Conservation (phyloP, 495 filamentous ascomycete genomes). For the Amniculicola lignicola region DNA sequence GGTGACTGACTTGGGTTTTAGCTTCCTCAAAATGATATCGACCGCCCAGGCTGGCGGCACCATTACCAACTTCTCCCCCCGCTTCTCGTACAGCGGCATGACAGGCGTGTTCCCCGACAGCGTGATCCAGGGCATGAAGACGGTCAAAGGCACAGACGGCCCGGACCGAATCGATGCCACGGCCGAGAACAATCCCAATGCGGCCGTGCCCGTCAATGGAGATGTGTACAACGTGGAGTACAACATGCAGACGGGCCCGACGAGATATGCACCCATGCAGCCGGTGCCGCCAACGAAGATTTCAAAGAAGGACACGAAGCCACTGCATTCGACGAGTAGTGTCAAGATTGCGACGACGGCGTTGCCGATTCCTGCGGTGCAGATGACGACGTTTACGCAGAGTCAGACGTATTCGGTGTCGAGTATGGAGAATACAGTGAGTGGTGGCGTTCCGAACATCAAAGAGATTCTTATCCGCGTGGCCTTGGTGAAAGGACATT, state of each 20-base stretch:
- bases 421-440: slow-evolving; percentile 64
- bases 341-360: slow-evolving; percentile 58
- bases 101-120: slow-evolving; percentile 57
- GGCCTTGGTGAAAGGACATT: too few species aligned
- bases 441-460: too few species aligned
- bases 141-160: slow-evolving; percentile 48
- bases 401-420: slow-evolving; percentile 54
- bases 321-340: slow-evolving; percentile 61
- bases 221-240: slow-evolving; percentile 57
- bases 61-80: slow-evolving; percentile 58
- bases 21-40: slow-evolving; percentile 64
- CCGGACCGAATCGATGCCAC: slow-evolving; percentile 36
- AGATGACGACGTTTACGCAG: slow-evolving; percentile 62
- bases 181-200: slow-evolving; percentile 12
- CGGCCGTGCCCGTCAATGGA: slow-evolving; percentile 24
- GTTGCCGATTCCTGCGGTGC: slow-evolving; percentile 53
- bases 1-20: slow-evolving; percentile 30
- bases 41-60: slow-evolving; percentile 50
- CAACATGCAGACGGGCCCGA: slow-evolving; percentile 59
- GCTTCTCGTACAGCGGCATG: slow-evolving; percentile 67
- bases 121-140: slow-evolving; percentile 44
- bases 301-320: slow-evolving; percentile 51
- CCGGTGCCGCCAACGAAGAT: slow-evolving; percentile 64
- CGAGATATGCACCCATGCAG: slow-evolving; percentile 71
- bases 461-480: too few species aligned